Evolutionary conservation across 768 basidiomycete genomes (phyloP), one percentile per base, ranked within the genome.

Genomic region (Auricularia cornea): DNA sequence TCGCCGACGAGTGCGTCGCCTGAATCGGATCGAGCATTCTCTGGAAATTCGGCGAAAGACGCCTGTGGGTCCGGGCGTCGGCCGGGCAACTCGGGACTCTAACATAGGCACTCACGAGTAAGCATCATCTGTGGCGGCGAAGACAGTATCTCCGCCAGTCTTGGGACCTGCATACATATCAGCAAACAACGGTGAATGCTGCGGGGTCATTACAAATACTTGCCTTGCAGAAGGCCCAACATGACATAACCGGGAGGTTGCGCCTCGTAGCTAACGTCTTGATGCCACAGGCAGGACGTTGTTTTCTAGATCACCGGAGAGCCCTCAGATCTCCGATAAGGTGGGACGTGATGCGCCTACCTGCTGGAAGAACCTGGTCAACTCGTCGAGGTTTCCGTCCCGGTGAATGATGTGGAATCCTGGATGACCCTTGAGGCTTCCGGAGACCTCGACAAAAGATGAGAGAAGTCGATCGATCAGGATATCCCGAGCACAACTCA

Each of bases 181-280:
- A 23, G 6, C 6, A 48, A 5, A 48, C 16, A 12, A 48, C 20
- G 20, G 23, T 6, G 44, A 18, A 20, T 5, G 20, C 44, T 48
- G 20, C 20, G 40, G 28, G 5, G 12, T 10, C 23, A 35, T 23
- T 30, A 28, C 23, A 10, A 48, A 20, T 73, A 62, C 92, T n/a
- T n/a, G n/a, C n/a, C 81, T 66, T 84, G 77, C 40, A 93, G 78
- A 51, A 95, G 79, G 81, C 90, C 92, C 71, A 94, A 86, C 2
- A 89, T 89, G 3, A 92, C 94, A 30, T 92, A 72, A n/a, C 90
- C 92, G 5, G 90, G 91, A 23, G 92, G 92, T 72, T 94, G 92
- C 18, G 84, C 79, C 73, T 94, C 92, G 72, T 93, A 93, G 0
- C 86, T 86, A 41, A 89, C 89, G 72, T 90, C 89, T 3, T 87